Percentiles rank a stretch among this genome's conserved stretches.
Conservation (phyloP, 352 stramenopile species). For the Aphanomyces euteiches region DNA sequence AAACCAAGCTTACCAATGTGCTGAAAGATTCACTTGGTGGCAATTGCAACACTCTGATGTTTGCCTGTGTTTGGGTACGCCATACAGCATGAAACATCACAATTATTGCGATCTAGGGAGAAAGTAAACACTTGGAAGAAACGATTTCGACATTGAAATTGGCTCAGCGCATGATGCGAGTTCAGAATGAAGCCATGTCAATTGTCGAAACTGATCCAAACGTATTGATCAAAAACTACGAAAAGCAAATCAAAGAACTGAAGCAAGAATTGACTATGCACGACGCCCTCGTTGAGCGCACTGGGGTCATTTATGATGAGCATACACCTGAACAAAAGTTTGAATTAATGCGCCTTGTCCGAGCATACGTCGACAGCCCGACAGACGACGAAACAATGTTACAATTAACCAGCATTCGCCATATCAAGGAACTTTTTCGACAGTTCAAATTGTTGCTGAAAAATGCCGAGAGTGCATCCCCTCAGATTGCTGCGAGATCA, state of each 20-base stretch:
- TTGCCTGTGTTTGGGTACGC: conserved; percentile 88
- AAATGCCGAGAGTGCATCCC: conserved; percentile 43
- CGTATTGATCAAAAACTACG: conserved; percentile 86
- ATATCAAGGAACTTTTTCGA: conserved; percentile 90
- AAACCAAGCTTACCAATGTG: conserved; percentile 94
- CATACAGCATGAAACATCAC: background rate
- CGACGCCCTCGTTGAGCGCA: conserved; percentile 87
- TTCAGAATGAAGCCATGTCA: conserved; percentile 85
- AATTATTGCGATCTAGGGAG: conserved; percentile 43
- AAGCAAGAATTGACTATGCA: conserved; percentile 93
- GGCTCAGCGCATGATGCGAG: conserved; percentile 90
- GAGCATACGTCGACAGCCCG: conserved; percentile 69
- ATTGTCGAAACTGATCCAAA: conserved; percentile 85
- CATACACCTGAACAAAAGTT: conserved; percentile 90
- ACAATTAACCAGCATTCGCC: conserved; percentile 76
- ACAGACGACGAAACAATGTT: conserved; percentile 63
- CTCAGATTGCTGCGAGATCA: conserved; percentile 27
- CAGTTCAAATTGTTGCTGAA: conserved; percentile 88
- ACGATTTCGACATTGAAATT: conserved; percentile 92
- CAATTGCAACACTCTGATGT: conserved; percentile 94
- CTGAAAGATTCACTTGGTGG: conserved; percentile 92
- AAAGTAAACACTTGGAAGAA: conserved; percentile 89
- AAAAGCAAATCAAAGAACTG: conserved; percentile 88
- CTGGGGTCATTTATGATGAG: conserved; percentile 79
- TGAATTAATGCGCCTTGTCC: conserved; percentile 61